These are phyloP conservation scores for Leccinum ponderosum DNA, from an alignment of 1,284 basidiomycete species.

Conservation along the genomic window DNA sequence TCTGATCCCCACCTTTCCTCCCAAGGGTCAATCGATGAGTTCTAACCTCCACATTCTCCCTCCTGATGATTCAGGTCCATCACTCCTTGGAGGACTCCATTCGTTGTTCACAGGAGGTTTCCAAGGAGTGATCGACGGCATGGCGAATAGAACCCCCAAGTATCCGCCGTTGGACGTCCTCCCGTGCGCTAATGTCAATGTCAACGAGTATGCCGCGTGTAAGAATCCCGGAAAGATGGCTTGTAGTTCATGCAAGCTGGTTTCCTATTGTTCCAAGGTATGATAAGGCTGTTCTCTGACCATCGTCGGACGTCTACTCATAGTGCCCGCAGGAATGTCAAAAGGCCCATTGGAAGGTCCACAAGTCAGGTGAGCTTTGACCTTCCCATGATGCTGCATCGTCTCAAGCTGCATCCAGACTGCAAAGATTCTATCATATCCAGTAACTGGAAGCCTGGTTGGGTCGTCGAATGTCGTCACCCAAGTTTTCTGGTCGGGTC, in stretches of 20 bases:
- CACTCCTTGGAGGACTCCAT: constrained; percentile 9
- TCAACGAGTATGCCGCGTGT: constrained; percentile 21
- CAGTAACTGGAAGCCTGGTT: constrained; percentile 24
- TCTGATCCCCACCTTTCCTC: not conserved
- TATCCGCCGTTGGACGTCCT: constrained; percentile 25
- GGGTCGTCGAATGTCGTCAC: constrained; percentile 21
- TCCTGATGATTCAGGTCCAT: constrained; percentile 12
- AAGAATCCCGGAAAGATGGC: constrained; percentile 29
- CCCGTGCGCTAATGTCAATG: constrained; percentile 28
- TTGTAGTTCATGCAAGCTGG: constrained; percentile 38
- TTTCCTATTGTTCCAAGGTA: constrained; percentile 43
- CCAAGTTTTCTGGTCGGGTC: constrained; percentile 20
- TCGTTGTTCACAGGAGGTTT: not conserved
- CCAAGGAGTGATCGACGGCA: not conserved
- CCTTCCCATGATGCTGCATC: not conserved
- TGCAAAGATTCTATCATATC: constrained; percentile 27
- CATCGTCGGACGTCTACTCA: not conserved
- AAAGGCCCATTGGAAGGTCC: constrained; percentile 21
- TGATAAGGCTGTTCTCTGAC: constrained; percentile 1
- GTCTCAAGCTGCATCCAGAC: constrained; percentile 14
- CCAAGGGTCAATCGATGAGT: not conserved
- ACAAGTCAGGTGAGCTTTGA: constrained; percentile 23
- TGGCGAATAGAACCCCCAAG: constrained; percentile 11
- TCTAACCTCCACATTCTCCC: constrained; percentile 20
- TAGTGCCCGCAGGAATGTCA: constrained; percentile 25